Evolutionary conservation across 768 basidiomycete species (phyloP), one percentile per base, ranked within the genome.

Genomic region (Tubosaeta sp.): DNA sequence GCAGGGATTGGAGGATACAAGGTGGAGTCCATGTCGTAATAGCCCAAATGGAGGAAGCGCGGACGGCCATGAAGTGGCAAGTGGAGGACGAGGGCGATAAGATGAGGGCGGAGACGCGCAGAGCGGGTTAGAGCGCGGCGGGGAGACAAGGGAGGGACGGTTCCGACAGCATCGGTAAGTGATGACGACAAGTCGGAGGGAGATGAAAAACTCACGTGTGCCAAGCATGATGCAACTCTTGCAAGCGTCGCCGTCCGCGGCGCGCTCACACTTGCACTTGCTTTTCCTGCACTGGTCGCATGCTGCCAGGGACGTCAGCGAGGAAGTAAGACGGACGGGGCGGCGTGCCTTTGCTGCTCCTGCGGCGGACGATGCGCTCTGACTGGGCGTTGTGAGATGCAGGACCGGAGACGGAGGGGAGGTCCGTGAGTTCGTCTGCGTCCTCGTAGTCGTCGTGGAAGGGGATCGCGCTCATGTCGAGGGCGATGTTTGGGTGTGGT

Each of bases 281-380:
- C 84, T 87, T 69, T 92, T 92, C 51, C 90, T 81, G 67, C 91
- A 92, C 62, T 91, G 88, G 70, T 92, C 90, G 71, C 90, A 93
- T 22, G 91, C 89, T 87, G 57, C 14, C 11, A 9, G 12, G 5
- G 29, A 34, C n/a, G 39, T 41, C 22, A 46, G 51, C 25, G 26
- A 11, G 1, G 38, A 13, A 17, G 29, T 4, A 14, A 11, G 7
- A 31, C 11, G 33, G 12, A 7, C 27, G 5, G 17, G 17, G 43
- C 46, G 38, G 68, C 70, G 19, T 58, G 80, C 85, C 85, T 80
- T 89, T 91, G 67, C 85, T 88, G 59, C 88, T 90, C 59, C 88
- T 73, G 50, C 88, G 76, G 51, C 88, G 74, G 43, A 91, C 71
- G 46, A 79, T 67, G 60, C 82, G 82, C 49, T 85, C 76, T 8